phyloP scores from a whole-genome alignment of 2,329 filamentous ascomycete species.

The Trichoderma polysporum region DNA sequence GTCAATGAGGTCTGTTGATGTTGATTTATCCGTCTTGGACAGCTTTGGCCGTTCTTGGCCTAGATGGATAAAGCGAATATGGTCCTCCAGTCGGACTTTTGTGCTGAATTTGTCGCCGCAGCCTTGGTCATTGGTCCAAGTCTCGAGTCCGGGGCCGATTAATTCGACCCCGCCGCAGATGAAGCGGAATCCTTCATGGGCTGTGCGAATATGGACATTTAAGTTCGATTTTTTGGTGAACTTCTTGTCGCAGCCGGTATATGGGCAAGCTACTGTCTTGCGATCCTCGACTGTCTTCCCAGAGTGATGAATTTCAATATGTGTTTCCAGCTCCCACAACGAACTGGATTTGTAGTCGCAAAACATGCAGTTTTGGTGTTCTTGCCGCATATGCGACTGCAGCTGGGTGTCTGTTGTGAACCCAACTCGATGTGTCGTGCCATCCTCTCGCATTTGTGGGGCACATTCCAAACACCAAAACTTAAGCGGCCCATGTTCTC shows the following conservation, averaged over 20 bases:
- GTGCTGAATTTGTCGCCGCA: slow-evolving; percentile 76
- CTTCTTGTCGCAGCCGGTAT: slow-evolving; percentile 66
- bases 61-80: slow-evolving; percentile 79
- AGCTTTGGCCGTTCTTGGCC: slow-evolving; percentile 50
- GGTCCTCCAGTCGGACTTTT: slow-evolving; percentile 78
- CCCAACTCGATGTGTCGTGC: slow-evolving; percentile 45
- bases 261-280: slow-evolving; percentile 65
- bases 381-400: slow-evolving; percentile 68
- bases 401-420: slow-evolving; percentile 74
- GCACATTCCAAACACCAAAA: slow-evolving; percentile 78
- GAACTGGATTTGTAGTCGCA: slow-evolving; percentile 70
- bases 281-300: slow-evolving; percentile 60
- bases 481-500: slow-evolving; percentile 66
- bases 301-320: slow-evolving; percentile 76
- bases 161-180: slow-evolving; percentile 73
- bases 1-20: slow-evolving; percentile 39
- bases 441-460: slow-evolving; percentile 39
- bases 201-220: slow-evolving; percentile 72
- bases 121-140: slow-evolving; percentile 65
- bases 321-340: slow-evolving; percentile 67
- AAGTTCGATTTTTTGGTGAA: slow-evolving; percentile 87
- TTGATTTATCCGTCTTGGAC: slow-evolving; percentile 24
- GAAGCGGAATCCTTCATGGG: slow-evolving; percentile 75
- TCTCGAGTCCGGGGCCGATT: slow-evolving; percentile 53
- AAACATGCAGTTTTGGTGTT: slow-evolving; percentile 73